Percentiles rank a stretch among this genome's conserved stretches.
Conservation (phyloP, 2,329 filamentous ascomycete species). For the Meredithiella fracta region DNA sequence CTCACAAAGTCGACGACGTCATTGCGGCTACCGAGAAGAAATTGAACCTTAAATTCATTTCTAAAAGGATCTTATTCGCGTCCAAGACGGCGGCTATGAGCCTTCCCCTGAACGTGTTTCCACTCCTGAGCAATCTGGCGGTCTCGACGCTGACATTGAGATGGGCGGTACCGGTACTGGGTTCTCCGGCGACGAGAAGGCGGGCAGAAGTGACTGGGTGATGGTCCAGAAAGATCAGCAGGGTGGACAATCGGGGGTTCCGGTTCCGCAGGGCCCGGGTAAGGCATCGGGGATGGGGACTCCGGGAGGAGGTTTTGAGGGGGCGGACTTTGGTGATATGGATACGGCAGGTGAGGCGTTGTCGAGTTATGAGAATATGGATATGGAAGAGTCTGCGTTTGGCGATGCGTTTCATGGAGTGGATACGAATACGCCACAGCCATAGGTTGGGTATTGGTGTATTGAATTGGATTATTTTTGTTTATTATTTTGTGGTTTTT, state of each 20-base stretch:
- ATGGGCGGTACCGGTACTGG: conserved; percentile 37
- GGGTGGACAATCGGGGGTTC: neutral
- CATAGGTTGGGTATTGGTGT: conserved; percentile 17
- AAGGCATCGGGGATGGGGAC: neutral
- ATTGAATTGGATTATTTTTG: conserved; percentile 1
- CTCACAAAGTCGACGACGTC: conserved; percentile 53
- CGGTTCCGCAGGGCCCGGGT: neutral
- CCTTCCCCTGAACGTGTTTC: conserved; percentile 31
- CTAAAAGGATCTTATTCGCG: conserved; percentile 48
- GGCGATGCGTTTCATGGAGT: conserved; percentile 65
- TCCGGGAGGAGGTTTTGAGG: conserved; percentile 29
- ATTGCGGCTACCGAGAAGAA: conserved; percentile 56
- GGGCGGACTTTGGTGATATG: conserved; percentile 45
- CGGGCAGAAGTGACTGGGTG: conserved; percentile 50
- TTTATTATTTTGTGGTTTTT: neutral
- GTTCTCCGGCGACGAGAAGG: conserved; percentile 17
- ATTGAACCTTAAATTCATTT: conserved; percentile 49
- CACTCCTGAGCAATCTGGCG: conserved; percentile 29
- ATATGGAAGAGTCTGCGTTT: conserved; percentile 67
- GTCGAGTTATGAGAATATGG: conserved; percentile 46
- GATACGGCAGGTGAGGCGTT: conserved; percentile 59
- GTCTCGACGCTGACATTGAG: conserved; percentile 44
- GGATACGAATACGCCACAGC: conserved; percentile 23
- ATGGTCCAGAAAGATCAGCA: conserved; percentile 34
- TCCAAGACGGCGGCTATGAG: conserved; percentile 64